These are phyloP conservation scores for Moelleriella libera DNA, from an alignment of 2,329 filamentous ascomycete species.

Conservation along the genomic window DNA sequence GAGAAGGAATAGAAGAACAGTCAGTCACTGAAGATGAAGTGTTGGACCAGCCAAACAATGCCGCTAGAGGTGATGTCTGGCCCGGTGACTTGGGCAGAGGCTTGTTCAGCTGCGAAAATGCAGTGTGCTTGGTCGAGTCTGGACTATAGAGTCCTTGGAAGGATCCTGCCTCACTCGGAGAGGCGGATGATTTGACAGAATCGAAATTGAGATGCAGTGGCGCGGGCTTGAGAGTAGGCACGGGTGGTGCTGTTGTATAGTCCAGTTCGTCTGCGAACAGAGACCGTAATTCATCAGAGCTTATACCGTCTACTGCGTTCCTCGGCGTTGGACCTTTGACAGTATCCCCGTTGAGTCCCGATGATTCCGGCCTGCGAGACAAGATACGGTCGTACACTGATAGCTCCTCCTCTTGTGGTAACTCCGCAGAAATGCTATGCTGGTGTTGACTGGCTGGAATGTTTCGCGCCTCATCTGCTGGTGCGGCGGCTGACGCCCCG, in stretches of 20 bases:
- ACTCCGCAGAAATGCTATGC: conserved; percentile 24
- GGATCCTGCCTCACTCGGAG: conserved; percentile 12
- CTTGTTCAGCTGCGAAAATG: conserved; percentile 33
- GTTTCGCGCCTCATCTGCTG: conserved; percentile 18
- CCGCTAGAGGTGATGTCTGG: conserved; percentile 31
- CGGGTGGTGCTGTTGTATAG: conserved; percentile 28
- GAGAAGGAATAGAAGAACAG: conserved; percentile 39
- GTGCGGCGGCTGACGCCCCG: conserved; percentile 10
- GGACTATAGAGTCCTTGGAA: conserved; percentile 12
- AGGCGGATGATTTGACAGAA: conserved; percentile 19
- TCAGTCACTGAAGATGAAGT: conserved; percentile 33
- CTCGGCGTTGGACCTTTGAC: conserved; percentile 12
- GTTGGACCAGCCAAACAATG: conserved; percentile 38
- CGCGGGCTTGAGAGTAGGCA: conserved; percentile 33
- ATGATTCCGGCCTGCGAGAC: conserved; percentile 18
- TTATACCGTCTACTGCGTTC: conserved; percentile 10
- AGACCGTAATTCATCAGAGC: conserved; percentile 11
- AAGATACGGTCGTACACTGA: conserved; percentile 30
- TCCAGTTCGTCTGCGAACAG: conserved; percentile 21
- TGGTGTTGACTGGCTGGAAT: conserved; percentile 27
- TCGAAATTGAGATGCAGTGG: conserved; percentile 39
- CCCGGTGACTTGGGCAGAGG: conserved; percentile 39
- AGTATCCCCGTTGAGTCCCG: conserved; percentile 8
- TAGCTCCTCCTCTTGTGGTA: conserved; percentile 20
- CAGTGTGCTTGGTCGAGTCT: conserved; percentile 11